These are phyloP conservation scores for Ramularia endophylla DNA, from an alignment of 2,329 filamentous ascomycete genomes.

Conservation along the genomic window DNA sequence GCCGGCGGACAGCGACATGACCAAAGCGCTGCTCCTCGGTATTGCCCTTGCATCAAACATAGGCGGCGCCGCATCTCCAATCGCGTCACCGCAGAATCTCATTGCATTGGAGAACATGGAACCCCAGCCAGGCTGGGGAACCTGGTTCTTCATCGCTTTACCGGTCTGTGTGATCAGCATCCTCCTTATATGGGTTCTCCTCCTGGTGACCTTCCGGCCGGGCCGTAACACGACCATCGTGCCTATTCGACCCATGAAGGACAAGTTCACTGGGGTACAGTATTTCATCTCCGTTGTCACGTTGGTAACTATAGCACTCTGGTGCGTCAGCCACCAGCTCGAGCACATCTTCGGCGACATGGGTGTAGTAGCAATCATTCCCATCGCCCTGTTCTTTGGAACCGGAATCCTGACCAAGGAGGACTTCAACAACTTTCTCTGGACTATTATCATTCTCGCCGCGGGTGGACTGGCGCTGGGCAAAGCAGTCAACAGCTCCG, in stretches of 20 bases:
- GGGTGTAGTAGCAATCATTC: constrained; percentile 96
- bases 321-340: constrained; percentile 88
- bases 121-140: constrained; percentile 83
- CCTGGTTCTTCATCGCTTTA: constrained; percentile 95
- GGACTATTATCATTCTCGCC: constrained; percentile 98
- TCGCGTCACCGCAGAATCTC: constrained; percentile 95
- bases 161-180: constrained; percentile 89
- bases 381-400: constrained; percentile 92
- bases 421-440: constrained; percentile 99
- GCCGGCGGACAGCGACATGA: constrained; percentile 83
- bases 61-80: constrained; percentile 91
- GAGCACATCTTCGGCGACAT: constrained; percentile 90
- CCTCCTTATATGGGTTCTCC: constrained; percentile 78
- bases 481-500: constrained; percentile 90
- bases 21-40: constrained; percentile 88
- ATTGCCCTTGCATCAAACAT: constrained; percentile 95
- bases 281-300: constrained; percentile 89
- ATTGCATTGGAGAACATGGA: constrained; percentile 95
- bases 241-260: constrained; percentile 82
- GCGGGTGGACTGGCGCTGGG: constrained; percentile 88
- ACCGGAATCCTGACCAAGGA: constrained; percentile 95
- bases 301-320: constrained; percentile 75
- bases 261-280: constrained; percentile 80
- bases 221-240: constrained; percentile 82
- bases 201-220: constrained; percentile 80